Conservation (phyloP, 257 asterid genomes). For the Cordia subcordata region DNA sequence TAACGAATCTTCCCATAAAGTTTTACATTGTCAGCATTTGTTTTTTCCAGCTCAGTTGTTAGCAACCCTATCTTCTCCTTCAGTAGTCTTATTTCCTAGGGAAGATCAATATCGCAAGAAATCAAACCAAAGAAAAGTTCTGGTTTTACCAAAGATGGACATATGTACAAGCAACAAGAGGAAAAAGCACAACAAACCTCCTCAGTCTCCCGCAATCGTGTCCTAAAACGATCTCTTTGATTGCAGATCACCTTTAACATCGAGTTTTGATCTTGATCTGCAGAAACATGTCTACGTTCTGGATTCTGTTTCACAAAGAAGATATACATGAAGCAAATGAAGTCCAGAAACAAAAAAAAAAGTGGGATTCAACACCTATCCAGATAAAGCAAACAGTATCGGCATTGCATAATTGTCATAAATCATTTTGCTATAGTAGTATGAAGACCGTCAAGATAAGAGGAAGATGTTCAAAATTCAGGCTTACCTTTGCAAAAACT, state of each 20-base stretch:
- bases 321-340: not conserved
- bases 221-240: constrained; percentile 95
- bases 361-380: too few relatives aligned
- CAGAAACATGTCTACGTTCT: constrained; percentile 61
- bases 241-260: constrained; percentile 99
- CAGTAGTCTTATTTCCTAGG: constrained; percentile 90
- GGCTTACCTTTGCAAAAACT: too few relatives aligned
- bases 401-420: not conserved
- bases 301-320: constrained; percentile 43
- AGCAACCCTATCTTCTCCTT: constrained; percentile 85
- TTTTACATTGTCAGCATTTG: constrained; percentile 95
- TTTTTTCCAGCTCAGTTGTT: constrained; percentile 81
- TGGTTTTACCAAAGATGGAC: not conserved
- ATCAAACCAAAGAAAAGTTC: constrained; percentile 14
- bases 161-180: not conserved
- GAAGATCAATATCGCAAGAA: constrained; percentile 13
- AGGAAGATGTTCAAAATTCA: too few relatives aligned
- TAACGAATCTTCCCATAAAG: constrained; percentile 97
- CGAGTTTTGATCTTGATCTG: constrained; percentile 89
- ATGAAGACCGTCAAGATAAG: too few relatives aligned
- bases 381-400: too few relatives aligned
- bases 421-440: too few relatives aligned
- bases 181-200: constrained; percentile 46
- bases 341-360: not conserved
- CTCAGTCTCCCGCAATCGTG: constrained; percentile 95